Conservation (phyloP, 345 rosid species). For the Geranium brycei region DNA sequence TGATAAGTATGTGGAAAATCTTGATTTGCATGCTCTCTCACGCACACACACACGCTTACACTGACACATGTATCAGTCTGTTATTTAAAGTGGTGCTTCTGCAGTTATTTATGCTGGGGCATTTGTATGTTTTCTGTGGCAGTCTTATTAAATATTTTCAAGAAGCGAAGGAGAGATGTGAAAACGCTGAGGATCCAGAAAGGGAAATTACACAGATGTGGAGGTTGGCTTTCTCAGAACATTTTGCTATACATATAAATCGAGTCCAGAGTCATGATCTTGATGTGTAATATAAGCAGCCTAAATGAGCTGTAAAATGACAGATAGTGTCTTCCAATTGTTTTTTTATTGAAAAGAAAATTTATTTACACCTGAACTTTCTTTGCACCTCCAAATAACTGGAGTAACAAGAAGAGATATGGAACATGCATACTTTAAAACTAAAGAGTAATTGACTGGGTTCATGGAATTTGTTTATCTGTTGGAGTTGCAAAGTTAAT, state of each 20-base stretch:
- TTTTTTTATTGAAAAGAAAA: too few species aligned
- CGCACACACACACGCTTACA: neutral
- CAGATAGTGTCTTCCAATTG: too few species aligned
- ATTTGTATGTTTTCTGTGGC: slow-evolving; percentile 25
- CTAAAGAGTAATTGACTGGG: too few species aligned
- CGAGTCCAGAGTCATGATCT: neutral
- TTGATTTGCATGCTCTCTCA: neutral
- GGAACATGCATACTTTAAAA: too few species aligned
- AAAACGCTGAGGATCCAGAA: slow-evolving; percentile 57
- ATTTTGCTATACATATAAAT: slow-evolving; percentile 6
- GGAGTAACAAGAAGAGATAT: too few species aligned
- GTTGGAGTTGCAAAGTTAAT: too few species aligned
- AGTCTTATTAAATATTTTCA: slow-evolving; percentile 64
- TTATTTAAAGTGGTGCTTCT: neutral
- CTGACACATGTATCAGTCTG: neutral
- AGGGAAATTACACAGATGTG: slow-evolving; percentile 37
- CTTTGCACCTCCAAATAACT: too few species aligned
- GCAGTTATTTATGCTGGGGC: slow-evolving; percentile 2
- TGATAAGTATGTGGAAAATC: slow-evolving; percentile 46
- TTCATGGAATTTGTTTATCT: too few species aligned
- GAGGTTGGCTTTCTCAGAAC: slow-evolving; percentile 41
- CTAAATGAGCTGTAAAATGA: too few species aligned
- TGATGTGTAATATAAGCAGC: neutral
- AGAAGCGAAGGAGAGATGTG: slow-evolving; percentile 67
- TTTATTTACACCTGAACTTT: too few species aligned